Base-by-base conservation (phyloP, 768 basidiomycete species). In the button mushroom (Agaricus bisporus) region DNA sequence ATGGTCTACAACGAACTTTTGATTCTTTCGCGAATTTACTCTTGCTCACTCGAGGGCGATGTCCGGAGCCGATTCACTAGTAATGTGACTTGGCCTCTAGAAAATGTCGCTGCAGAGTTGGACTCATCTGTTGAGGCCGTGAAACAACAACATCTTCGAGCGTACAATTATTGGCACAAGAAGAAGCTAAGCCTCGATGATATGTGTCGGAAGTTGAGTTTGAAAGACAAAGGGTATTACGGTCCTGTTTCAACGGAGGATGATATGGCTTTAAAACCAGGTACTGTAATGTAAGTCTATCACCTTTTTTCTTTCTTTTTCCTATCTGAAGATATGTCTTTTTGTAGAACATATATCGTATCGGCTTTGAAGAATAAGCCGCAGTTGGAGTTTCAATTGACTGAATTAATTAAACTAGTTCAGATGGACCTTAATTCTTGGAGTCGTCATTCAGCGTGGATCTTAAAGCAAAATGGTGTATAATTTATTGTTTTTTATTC, bases 81-180 rank as follows among this genome's bases (percentile, higher is more conserved):
- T 50, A 43, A 25, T 48, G 54, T 28, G 18, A 38, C 11, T n/a
- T 38, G 14, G 49, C 5, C 37, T 41, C 20, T 42, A 54, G 53
- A 26, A 42, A 51, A 38, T 15, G 12, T 22, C 56, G 54, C 28
- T 26, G 26, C n/a, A 50, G 11, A 28, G n/a, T 5, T 25, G 35
- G 43, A n/a, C 5, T 12, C 10, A 11, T n/a, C 25, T 29, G 12
- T 5, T 9, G 17, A 42, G 28, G 25, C 26, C 20, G 63, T 63
- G 58, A 59, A 62, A 5, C 45, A 60, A 14, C 68, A 70, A 41
- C 61, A 64, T 45, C 59, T 68, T 20, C 68, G 70, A 18, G 69
- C 70, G n/a, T 69, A 71, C 49, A 61, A 63, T 22, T 56, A 62
- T 51, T 72, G 70, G 70, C 59, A 67, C 48, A 60, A 63, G 14